phyloP scores from a whole-genome alignment of 225 moss, liverwort and hornwort genomes.

The Anthoceros angustus region DNA sequence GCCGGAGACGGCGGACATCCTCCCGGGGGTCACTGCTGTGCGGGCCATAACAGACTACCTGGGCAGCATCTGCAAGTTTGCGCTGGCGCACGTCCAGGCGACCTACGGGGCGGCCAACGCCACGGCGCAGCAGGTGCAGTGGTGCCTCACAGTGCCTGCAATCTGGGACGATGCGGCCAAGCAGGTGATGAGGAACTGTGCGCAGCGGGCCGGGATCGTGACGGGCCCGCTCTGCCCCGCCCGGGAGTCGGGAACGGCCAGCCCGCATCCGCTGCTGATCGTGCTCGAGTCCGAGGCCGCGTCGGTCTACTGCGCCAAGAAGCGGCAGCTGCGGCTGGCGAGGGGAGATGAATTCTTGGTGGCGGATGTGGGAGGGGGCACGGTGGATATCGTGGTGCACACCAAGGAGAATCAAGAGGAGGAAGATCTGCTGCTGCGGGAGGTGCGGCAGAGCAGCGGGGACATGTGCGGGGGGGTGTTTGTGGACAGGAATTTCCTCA shows the following conservation, averaged over 20 bases:
- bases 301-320: conserved; percentile 6
- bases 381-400: conserved; percentile 24
- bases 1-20: neutral
- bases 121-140: neutral
- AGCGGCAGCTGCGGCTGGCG: neutral
- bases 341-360: conserved; percentile 12
- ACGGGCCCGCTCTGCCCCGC: neutral
- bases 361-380: conserved; percentile 21
- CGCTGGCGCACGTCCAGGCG: conserved; percentile 1
- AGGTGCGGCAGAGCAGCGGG: conserved; percentile 20
- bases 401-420: conserved; percentile 10
- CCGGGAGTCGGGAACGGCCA: neutral
- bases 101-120: neutral
- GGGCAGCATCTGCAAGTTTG: neutral
- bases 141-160: conserved; percentile 10
- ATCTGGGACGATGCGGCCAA: conserved; percentile 10
- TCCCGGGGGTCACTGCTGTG: neutral
- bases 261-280: conserved; percentile 1
- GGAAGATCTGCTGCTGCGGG: conserved; percentile 10
- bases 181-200: conserved; percentile 5
- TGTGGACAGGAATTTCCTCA: conserved; percentile 14
- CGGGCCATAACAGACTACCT: conserved; percentile 4
- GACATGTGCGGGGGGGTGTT: conserved; percentile 13
- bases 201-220: conserved; percentile 2
- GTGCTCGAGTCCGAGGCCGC: conserved; percentile 13